Evolutionary conservation across 2,329 filamentous ascomycete genomes (phyloP), one percentile per base, ranked within the genome.

Genomic region (Ceratocystiopsis sp.): DNA sequence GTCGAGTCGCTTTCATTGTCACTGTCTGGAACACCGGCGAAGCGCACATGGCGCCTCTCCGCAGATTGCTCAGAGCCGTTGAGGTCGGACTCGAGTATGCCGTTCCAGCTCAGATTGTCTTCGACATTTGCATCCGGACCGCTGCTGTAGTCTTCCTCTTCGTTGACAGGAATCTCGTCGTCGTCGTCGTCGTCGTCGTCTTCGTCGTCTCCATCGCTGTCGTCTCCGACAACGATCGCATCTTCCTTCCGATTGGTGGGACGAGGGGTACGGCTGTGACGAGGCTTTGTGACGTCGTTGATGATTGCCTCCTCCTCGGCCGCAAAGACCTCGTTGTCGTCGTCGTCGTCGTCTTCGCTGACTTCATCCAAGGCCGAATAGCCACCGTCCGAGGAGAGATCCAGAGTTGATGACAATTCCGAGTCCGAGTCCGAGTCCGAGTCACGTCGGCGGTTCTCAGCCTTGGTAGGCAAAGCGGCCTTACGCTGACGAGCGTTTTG

Each of bases 351-450:
- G 12, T 75, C 79, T 52, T 87, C 83, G 51, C 74, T 83, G 47
- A 93, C 80, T 41, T 85, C 75, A 55, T 89, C 82, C 46, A 93
- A 79, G 35, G 69, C 80, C 2, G 77, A 81, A 58, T 86, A 85
- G 44, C 75, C 79, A 42, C 71, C 75, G 41, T 85, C 81, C 46
- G 79, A 75, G 48, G 73, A 80, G 7, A 76, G 63, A 52, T 73
- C 63, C 45, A 71, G 59, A 1, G 71, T 73, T 11, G 73, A 71
- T 7, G 71, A 72, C 7, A 64, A 62, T 51, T 67, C 64, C 29
- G 69, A 62, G 51, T 67, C 64, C 29, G 69, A 74, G 46, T 21
- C 19, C 19, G 19, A 62, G 51, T 67, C 64, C 29, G 69, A 74
- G 46, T 21, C 19, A 21, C 57, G 62, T 41, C 68, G 63, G 48